A percentile compares a stretch with the other conserved stretches of the same genome.
phyloP scores from a whole-genome alignment of 202 grass and related monocot species.

The Miscanthus sacchariflorus region DNA sequence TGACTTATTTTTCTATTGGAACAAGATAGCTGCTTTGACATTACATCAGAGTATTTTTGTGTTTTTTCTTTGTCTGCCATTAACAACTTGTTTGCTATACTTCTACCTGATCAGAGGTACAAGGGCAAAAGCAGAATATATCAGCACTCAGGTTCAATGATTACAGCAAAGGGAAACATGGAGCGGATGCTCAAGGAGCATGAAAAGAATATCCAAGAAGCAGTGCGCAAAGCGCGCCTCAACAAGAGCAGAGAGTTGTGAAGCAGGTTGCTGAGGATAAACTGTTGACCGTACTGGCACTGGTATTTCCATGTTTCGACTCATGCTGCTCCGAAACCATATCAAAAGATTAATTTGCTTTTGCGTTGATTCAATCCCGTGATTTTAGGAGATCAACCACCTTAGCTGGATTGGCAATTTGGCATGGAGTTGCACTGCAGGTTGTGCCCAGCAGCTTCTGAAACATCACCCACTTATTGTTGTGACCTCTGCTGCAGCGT shows the following conservation, averaged over 20 bases:
- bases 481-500: background rate
- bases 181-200: slow-evolving; percentile 80
- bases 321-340: background rate
- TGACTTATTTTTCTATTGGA: slow-evolving; percentile 11
- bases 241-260: slow-evolving; percentile 49
- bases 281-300: background rate
- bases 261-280: background rate
- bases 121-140: slow-evolving; percentile 53
- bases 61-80: background rate
- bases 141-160: slow-evolving; percentile 63
- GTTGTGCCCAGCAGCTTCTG: background rate
- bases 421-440: background rate
- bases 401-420: background rate
- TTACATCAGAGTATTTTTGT: background rate
- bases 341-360: background rate
- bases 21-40: background rate
- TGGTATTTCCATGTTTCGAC: background rate
- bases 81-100: background rate
- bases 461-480: background rate
- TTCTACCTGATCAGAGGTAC: slow-evolving; percentile 51
- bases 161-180: slow-evolving; percentile 62
- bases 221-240: slow-evolving; percentile 65
- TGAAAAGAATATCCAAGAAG: slow-evolving; percentile 76
- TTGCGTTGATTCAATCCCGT: background rate
- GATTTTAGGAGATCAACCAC: background rate